These are phyloP conservation scores for Dactylella cylindrospora DNA, from an alignment of 2,329 filamentous ascomycete genomes.

Conservation along the genomic window DNA sequence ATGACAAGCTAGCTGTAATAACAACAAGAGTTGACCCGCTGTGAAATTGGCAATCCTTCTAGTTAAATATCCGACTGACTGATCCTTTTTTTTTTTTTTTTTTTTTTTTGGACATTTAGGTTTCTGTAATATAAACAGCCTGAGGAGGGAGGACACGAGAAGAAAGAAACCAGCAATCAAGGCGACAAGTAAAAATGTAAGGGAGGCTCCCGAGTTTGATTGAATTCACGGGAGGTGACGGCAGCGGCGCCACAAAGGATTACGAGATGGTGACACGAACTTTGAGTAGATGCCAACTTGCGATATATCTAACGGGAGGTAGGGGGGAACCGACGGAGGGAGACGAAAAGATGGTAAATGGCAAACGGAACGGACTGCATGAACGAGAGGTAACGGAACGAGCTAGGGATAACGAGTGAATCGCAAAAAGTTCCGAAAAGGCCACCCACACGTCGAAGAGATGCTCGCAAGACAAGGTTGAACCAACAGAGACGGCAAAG, in stretches of 20 bases:
- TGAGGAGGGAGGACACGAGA: no score
- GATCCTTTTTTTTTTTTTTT: conserved; percentile 27
- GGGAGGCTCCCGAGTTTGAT: conserved; percentile 50
- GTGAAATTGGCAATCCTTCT: no score
- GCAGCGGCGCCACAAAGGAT: conserved; percentile 51
- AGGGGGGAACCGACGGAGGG: conserved; percentile 32
- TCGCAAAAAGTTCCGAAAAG: no score
- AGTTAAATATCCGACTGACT: neutral
- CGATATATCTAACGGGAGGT: conserved; percentile 2
- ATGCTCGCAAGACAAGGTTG: conserved; percentile 1
- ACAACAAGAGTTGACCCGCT: no score
- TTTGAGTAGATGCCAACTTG: conserved; percentile 45
- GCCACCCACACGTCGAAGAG: no score
- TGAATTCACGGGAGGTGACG: conserved; percentile 50
- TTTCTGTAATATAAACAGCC: conserved; percentile 40
- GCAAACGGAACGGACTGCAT: conserved; percentile 14
- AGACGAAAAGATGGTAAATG: conserved; percentile 29
- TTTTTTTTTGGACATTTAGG: conserved; percentile 25
- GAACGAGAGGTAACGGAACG: conserved; percentile 48
- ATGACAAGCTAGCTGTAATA: no score
- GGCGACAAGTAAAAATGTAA: conserved; percentile 47
- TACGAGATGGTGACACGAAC: conserved; percentile 45
- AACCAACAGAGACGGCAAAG: conserved; percentile 5
- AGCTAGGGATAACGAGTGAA: conserved; percentile 12
- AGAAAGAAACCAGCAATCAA: no score